Evolutionary conservation across 2,329 filamentous ascomycete genomes (phyloP).

Genomic region (Periconia digitata): DNA sequence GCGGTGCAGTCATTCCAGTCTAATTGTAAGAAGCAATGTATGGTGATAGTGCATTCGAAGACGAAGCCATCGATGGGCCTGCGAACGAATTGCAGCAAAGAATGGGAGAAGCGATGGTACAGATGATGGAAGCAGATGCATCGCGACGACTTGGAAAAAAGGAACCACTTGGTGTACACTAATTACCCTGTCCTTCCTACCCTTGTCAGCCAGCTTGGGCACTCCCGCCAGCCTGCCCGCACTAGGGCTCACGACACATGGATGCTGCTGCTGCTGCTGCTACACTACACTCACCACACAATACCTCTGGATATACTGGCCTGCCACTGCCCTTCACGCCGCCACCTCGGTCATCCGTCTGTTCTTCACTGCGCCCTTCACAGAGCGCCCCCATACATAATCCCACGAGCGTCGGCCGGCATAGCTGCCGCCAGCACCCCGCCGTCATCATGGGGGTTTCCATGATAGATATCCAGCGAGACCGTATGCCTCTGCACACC

Average conservation of each 20-base stretch:
- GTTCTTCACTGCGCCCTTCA: background rate
- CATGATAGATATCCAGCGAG: constrained; percentile 80
- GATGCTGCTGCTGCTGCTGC: no score
- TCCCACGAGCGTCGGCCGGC: constrained; percentile 12
- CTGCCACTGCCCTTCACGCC: no score
- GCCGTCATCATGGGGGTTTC: constrained; percentile 74
- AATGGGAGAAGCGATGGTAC: background rate
- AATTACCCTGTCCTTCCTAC: background rate
- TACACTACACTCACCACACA: no score
- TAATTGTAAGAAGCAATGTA: background rate
- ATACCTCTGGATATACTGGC: no score
- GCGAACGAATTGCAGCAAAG: background rate
- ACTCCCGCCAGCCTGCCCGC: background rate
- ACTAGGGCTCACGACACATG: background rate
- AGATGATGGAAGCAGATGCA: no score
- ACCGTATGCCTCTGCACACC: constrained; percentile 54
- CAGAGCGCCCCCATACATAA: background rate
- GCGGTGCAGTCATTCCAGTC: constrained; percentile 29
- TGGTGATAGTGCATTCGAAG: background rate
- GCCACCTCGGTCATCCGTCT: no score
- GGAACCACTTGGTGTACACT: background rate
- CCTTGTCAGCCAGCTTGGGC: background rate
- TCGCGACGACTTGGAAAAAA: background rate
- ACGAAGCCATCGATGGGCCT: background rate
- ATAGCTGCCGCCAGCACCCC: no score